These are phyloP conservation scores for Cyanidiococcus yangmingshanensis DNA, from an alignment of 23 red algal species.

Conservation along the genomic window DNA sequence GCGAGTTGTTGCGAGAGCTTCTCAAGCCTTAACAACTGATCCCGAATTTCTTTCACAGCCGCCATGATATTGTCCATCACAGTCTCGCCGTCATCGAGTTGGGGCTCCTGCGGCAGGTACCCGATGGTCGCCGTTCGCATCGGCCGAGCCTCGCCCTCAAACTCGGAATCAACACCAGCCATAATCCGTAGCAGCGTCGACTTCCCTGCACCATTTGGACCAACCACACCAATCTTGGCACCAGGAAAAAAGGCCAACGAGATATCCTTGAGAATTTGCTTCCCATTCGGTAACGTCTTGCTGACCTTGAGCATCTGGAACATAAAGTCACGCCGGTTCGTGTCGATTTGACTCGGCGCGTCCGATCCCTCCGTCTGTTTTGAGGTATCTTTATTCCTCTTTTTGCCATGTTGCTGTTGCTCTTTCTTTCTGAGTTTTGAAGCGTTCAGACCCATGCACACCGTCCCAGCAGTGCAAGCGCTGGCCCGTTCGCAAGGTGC, in stretches of 20 bases:
- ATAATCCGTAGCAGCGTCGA: conserved; percentile 68
- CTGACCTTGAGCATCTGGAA: conserved; percentile 66
- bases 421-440: conserved; percentile 50
- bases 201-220: conserved; percentile 73
- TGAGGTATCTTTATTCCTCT: conserved; percentile 42
- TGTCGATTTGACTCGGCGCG: conserved; percentile 35
- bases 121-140: conserved; percentile 42
- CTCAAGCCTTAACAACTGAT: conserved; percentile 30
- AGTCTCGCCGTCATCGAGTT: conserved; percentile 49
- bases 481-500: too few relatives aligned
- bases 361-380: conserved; percentile 19
- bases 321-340: conserved; percentile 63
- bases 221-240: conserved; percentile 81
- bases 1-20: conserved; percentile 42
- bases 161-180: conserved; percentile 71
- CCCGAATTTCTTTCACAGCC: conserved; percentile 38
- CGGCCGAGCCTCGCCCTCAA: conserved; percentile 70
- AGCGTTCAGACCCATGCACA: conserved; percentile 76
- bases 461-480: too few relatives aligned
- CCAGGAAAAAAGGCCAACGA: conserved; percentile 77
- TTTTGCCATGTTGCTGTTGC: conserved; percentile 20
- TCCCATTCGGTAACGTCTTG: conserved; percentile 69
- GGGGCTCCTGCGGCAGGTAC: conserved; percentile 76
- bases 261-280: conserved; percentile 81
- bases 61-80: conserved; percentile 57